Evolutionary conservation across 371 early-diverging fungal genomes (phyloP).

Genomic region (Mycotypha africana): DNA sequence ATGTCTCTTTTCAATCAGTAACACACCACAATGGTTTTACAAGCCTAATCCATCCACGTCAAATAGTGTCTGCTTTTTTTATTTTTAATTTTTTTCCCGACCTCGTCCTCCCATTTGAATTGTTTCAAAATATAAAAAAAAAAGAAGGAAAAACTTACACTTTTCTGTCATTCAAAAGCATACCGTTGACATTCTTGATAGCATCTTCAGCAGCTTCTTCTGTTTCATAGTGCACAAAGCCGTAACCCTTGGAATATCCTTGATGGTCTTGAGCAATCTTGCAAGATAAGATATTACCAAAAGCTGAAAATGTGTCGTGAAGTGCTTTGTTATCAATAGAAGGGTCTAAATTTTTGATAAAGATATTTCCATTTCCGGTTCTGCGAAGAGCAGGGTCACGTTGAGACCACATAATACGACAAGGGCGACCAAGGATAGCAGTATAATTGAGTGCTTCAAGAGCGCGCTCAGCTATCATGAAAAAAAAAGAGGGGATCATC

Average conservation of each 20-base stretch:
- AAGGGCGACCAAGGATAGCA: conserved; percentile 85
- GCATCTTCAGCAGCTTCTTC: conserved; percentile 82
- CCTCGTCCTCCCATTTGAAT: too few species aligned
- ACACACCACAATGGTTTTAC: too few species aligned
- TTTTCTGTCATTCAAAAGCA: conserved; percentile 87
- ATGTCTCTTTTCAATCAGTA: conserved; percentile 37
- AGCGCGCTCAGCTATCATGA: conserved; percentile 74
- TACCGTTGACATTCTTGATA: conserved; percentile 89
- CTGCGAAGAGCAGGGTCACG: conserved; percentile 94
- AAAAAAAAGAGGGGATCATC: conserved; percentile 26
- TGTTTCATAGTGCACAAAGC: conserved; percentile 95
- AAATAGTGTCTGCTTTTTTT: too few species aligned
- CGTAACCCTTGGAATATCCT: conserved; percentile 85
- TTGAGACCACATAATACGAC: conserved; percentile 99
- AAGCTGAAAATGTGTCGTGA: conserved; percentile 93
- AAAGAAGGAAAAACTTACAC: conserved; percentile 31
- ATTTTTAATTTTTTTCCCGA: neutral
- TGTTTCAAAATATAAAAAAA: too few species aligned
- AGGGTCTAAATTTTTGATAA: conserved; percentile 98
- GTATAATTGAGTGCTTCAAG: conserved; percentile 93
- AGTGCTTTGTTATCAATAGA: conserved; percentile 94
- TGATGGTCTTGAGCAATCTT: conserved; percentile 84
- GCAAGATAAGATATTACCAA: conserved; percentile 91
- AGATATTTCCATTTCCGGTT: conserved; percentile 94
- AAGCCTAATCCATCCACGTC: too few species aligned